These are phyloP conservation scores for Backusella sp. DNA, from an alignment of 192 early-diverging fungal species.

Conservation along the genomic window DNA sequence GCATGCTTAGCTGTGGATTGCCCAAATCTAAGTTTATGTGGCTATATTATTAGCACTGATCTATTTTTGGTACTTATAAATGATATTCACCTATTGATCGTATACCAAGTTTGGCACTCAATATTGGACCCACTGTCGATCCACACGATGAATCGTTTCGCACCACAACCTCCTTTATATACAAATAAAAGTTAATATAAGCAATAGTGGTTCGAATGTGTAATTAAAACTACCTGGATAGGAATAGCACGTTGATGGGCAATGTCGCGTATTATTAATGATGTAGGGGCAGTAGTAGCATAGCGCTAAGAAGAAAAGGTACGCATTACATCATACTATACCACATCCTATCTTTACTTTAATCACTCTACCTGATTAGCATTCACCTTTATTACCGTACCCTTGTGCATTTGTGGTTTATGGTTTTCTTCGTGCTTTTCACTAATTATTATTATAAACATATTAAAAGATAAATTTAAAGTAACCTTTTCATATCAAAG, in stretches of 20 bases:
- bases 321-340: not conserved
- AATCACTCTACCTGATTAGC: constrained; percentile 76
- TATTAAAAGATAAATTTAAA: too few species aligned
- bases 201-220: too few species aligned
- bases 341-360: not conserved
- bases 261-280: constrained; percentile 69
- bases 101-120: constrained; percentile 90
- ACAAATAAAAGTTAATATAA: not conserved
- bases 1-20: constrained; percentile 96
- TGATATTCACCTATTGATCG: constrained; percentile 79
- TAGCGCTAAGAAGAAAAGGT: constrained; percentile 50
- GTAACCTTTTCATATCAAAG: not conserved
- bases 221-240: constrained; percentile 52
- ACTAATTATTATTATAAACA: too few species aligned
- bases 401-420: constrained; percentile 86
- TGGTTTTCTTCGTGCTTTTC: constrained; percentile 94
- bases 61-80: not conserved
- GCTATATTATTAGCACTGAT: too few species aligned
- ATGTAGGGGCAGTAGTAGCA: constrained; percentile 72
- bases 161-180: constrained; percentile 68
- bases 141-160: constrained; percentile 95
- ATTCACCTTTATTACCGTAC: constrained; percentile 95
- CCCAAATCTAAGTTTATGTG: constrained; percentile 71
- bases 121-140: constrained; percentile 96
- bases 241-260: constrained; percentile 76